A percentile compares a stretch with the other conserved stretches of the same genome.
Evolutionary conservation across 768 basidiomycete species (phyloP).

Genomic region (Rhodotorula graminis): DNA sequence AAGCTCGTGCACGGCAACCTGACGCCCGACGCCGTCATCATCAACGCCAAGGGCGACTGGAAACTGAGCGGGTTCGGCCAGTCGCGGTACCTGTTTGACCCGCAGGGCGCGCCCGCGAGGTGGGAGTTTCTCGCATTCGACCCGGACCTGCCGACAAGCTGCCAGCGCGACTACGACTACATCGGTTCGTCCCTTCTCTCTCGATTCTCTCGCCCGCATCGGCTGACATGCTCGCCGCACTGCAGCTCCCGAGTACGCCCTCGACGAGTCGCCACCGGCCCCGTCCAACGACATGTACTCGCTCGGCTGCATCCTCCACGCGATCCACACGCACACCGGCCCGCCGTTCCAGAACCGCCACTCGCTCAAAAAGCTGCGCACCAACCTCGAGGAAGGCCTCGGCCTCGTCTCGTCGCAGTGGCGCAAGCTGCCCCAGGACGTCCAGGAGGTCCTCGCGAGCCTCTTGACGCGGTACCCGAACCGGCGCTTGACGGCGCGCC

Average conservation of each 20-base stretch:
- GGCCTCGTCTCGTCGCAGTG: constrained; percentile 27
- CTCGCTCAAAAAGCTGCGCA: constrained; percentile 46
- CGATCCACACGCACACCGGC: constrained; percentile 75
- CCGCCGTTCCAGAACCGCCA: constrained; percentile 79
- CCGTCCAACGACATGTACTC: constrained; percentile 91
- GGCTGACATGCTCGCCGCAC: neutral
- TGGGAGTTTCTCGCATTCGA: constrained; percentile 93
- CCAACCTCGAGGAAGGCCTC: constrained; percentile 45
- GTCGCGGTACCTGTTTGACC: constrained; percentile 66
- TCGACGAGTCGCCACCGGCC: constrained; percentile 72
- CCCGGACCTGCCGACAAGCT: constrained; percentile 66
- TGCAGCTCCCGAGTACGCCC: constrained; percentile 84
- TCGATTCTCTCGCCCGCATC: neutral
- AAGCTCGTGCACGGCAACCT: constrained; percentile 88
- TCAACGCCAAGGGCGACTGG: constrained; percentile 95
- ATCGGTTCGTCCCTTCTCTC: constrained; percentile 52
- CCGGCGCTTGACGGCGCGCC: constrained; percentile 67
- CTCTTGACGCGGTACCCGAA: constrained; percentile 74
- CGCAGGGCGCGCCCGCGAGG: constrained; percentile 66
- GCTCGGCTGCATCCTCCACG: constrained; percentile 82
- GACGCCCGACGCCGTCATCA: constrained; percentile 75
- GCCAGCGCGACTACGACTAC: constrained; percentile 91
- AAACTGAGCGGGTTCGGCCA: constrained; percentile 86
- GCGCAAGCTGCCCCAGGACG: constrained; percentile 60
- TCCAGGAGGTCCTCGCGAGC: constrained; percentile 70